These are phyloP conservation scores for Xanthoconium purpureum DNA, from an alignment of 768 basidiomycete genomes.

Conservation along the genomic window DNA sequence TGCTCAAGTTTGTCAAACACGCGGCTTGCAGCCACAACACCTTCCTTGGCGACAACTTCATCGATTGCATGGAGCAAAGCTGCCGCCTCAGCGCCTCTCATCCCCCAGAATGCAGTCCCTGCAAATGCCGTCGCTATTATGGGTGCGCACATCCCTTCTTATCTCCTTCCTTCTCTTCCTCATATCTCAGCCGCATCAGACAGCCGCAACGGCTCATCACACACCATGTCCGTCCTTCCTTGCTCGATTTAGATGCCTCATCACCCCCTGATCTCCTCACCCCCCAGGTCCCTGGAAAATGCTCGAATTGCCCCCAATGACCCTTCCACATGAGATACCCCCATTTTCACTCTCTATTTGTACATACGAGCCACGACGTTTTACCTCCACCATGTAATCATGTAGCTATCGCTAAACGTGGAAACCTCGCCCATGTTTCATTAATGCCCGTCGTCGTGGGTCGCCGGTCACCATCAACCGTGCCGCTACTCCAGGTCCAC, in stretches of 20 bases:
- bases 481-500: conserved; percentile 40
- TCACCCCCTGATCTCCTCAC: conserved; percentile 13
- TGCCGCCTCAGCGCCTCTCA: conserved; percentile 54
- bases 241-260: conserved; percentile 3
- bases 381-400: conserved; percentile 15
- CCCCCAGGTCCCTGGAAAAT: conserved; percentile 38
- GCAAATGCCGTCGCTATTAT: conserved; percentile 57
- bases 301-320: conserved; percentile 34
- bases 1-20: conserved; percentile 50
- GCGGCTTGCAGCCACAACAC: conserved; percentile 54
- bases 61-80: conserved; percentile 48
- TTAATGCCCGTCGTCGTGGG: background rate
- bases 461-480: background rate
- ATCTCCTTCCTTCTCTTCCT: background rate
- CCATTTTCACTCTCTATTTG: background rate
- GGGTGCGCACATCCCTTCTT: conserved; percentile 32
- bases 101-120: conserved; percentile 44
- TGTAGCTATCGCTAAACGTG: background rate
- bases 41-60: conserved; percentile 38
- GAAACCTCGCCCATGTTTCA: background rate
- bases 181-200: conserved; percentile 23
- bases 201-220: conserved; percentile 54
- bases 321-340: no score
- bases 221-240: conserved; percentile 37
- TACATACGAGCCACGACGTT: conserved; percentile 13